Evolutionary conservation across 345 rosid species (phyloP).

Genomic region (Bruguiera parviflora): DNA sequence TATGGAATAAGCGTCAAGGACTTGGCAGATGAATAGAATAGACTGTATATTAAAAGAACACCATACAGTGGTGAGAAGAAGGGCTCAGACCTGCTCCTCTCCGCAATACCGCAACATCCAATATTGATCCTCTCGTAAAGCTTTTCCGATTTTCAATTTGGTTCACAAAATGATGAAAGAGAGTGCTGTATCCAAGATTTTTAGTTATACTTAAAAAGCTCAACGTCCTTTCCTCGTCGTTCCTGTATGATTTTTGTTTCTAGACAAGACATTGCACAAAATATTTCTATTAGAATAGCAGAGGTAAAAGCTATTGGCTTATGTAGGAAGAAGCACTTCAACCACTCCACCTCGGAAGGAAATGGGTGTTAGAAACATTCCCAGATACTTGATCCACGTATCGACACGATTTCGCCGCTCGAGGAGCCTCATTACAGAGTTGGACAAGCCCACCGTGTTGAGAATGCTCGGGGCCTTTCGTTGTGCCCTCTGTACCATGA

Average conservation of each 20-base stretch:
- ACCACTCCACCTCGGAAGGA: slow-evolving; percentile 56
- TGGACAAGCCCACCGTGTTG: slow-evolving; percentile 90
- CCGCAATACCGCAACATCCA: too few relatives aligned
- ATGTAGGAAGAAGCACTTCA: background rate
- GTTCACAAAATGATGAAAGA: too few relatives aligned
- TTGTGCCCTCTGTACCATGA: slow-evolving; percentile 63
- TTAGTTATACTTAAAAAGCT: background rate
- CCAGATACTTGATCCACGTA: slow-evolving; percentile 75
- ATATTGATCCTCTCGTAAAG: too few relatives aligned
- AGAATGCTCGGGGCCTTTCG: slow-evolving; percentile 86
- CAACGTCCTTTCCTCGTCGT: background rate
- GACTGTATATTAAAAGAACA: too few relatives aligned
- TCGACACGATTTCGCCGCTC: slow-evolving; percentile 93
- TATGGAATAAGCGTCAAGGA: too few relatives aligned
- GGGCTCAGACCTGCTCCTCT: too few relatives aligned
- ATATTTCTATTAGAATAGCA: background rate
- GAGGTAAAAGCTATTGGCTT: background rate
- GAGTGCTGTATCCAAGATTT: too few relatives aligned
- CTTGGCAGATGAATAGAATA: too few relatives aligned
- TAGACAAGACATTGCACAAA: background rate
- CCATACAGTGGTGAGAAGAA: too few relatives aligned
- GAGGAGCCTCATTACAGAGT: slow-evolving; percentile 77
- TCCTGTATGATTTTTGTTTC: background rate
- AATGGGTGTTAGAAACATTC: slow-evolving; percentile 62
- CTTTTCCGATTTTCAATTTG: too few relatives aligned